phyloP scores from a whole-genome alignment of 257 asterid genomes.

The Voacanga thouarsii region DNA sequence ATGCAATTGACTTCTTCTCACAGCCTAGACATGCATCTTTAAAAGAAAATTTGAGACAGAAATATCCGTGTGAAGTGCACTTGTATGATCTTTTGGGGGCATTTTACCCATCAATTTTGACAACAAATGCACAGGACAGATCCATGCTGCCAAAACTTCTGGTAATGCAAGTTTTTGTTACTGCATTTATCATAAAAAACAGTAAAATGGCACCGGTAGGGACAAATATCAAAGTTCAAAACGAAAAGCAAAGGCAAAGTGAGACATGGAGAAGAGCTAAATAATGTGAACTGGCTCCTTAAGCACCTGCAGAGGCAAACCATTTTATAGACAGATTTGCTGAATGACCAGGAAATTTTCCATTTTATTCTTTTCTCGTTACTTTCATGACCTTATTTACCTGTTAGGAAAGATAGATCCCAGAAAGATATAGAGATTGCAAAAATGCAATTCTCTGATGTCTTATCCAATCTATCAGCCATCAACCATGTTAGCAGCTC shows the following conservation, averaged over 20 bases:
- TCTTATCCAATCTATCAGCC: neutral
- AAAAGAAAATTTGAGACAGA: neutral
- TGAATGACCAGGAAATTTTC: neutral
- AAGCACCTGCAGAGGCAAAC: too few relatives aligned
- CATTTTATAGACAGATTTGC: neutral
- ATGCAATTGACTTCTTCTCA: neutral
- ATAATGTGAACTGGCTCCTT: too few relatives aligned
- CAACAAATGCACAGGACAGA: neutral
- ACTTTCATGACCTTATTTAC: too few relatives aligned
- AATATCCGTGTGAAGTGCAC: neutral
- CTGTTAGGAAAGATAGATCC: neutral
- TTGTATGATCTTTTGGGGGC: neutral
- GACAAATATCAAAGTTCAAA: too few relatives aligned
- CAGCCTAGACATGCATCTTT: too few relatives aligned
- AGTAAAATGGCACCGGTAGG: neutral
- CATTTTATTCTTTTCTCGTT: neutral
- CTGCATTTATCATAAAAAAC: neutral
- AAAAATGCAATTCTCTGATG: neutral
- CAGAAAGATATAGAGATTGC: neutral
- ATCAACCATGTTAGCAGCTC: neutral
- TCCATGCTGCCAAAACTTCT: neutral
- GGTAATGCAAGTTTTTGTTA: neutral
- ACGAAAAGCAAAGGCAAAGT: too few relatives aligned
- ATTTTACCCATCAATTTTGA: neutral
- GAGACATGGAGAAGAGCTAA: too few relatives aligned